Conservation (phyloP, 1,139 yeast genomes). For the Lodderomyces orthopsilosis region DNA sequence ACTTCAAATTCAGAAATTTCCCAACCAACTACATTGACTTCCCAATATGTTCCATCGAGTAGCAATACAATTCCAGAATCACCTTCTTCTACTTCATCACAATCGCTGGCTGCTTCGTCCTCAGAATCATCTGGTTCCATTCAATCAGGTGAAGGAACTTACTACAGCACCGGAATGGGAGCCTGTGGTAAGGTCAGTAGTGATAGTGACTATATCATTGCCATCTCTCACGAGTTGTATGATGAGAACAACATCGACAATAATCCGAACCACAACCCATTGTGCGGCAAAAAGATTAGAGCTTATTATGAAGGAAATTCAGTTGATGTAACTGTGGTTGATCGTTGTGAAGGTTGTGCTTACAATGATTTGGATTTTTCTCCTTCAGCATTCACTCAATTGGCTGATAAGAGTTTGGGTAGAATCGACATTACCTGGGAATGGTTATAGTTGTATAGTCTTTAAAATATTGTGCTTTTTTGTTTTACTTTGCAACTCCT, state of each 20-base stretch:
- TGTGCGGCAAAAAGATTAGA: conserved; percentile 42
- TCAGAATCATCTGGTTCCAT: conserved; percentile 14
- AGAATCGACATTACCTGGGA: conserved; percentile 45
- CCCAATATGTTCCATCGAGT: not conserved
- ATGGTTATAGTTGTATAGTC: conserved; percentile 17
- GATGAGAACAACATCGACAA: conserved; percentile 30
- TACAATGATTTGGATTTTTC: conserved; percentile 42
- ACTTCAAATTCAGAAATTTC: conserved; percentile 14
- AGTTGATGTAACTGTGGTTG: conserved; percentile 43
- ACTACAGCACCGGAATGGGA: conserved; percentile 56
- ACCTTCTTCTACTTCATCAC: conserved; percentile 22
- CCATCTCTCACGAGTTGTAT: conserved; percentile 36
- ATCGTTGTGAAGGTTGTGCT: conserved; percentile 41
- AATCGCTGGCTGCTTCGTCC: conserved; percentile 18
- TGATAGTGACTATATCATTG: conserved; percentile 49
- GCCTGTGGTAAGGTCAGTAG: conserved; percentile 55
- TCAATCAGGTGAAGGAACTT: conserved; percentile 55
- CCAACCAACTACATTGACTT: conserved; percentile 6
- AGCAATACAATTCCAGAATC: conserved; percentile 11
- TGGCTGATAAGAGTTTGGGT: conserved; percentile 41
- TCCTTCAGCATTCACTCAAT: conserved; percentile 38
- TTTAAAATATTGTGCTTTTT: too few relatives aligned
- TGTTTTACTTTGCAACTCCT: too few relatives aligned
- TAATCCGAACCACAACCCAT: conserved; percentile 42
- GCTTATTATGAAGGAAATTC: conserved; percentile 40